Conservation (phyloP, 306 rosid species). For the Canavalia ensiformis region DNA sequence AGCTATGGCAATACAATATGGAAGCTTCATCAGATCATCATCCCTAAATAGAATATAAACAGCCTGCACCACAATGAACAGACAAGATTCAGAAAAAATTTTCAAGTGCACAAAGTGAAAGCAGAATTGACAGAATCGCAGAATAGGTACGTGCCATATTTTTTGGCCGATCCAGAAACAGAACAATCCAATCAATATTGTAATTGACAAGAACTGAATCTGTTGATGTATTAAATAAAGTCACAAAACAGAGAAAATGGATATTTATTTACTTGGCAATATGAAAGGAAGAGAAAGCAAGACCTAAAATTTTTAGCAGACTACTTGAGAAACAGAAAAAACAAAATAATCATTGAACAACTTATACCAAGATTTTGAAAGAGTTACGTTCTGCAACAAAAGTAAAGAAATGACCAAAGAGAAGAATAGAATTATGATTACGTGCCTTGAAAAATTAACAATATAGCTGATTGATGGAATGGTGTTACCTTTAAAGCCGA, state of each 20-base stretch:
- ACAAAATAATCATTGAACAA: slow-evolving; percentile 11
- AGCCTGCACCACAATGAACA: slow-evolving; percentile 63
- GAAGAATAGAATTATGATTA: not conserved
- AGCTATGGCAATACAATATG: slow-evolving; percentile 77
- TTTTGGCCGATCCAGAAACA: slow-evolving; percentile 5
- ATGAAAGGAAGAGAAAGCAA: not conserved
- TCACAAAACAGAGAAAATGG: slow-evolving; percentile 9
- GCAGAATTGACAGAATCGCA: not conserved
- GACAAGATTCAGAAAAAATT: slow-evolving; percentile 12
- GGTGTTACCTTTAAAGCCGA: slow-evolving; percentile 83
- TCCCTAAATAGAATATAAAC: slow-evolving; percentile 75
- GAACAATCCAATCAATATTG: slow-evolving; percentile 11
- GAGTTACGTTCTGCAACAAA: not conserved
- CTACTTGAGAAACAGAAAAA: slow-evolving; percentile 5
- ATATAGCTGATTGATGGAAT: not conserved
- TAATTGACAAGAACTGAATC: not conserved
- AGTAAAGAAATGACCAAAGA: slow-evolving; percentile 6
- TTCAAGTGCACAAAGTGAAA: not conserved
- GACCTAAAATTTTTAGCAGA: not conserved
- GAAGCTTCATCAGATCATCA: slow-evolving; percentile 78
- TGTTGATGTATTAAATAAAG: slow-evolving; percentile 1
- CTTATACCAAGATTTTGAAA: not conserved
- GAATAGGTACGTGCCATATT: not conserved
- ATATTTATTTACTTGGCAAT: not conserved
- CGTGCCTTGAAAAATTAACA: not conserved